phyloP scores from a whole-genome alignment of 2,329 filamentous ascomycete genomes.

The Xylariaceae sp. region DNA sequence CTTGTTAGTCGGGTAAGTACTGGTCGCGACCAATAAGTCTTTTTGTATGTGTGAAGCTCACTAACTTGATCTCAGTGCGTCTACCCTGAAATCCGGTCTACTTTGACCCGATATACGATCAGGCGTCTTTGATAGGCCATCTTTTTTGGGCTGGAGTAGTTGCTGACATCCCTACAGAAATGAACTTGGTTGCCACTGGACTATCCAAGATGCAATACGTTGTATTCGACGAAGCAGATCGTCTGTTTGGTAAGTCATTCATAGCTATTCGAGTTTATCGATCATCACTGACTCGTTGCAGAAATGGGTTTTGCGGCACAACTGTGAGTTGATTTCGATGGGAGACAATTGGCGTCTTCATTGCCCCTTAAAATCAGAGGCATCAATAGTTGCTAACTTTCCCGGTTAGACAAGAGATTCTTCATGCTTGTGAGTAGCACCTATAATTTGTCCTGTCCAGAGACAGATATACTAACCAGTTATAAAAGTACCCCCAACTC shows the following conservation, averaged over 20 bases:
- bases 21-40: background rate
- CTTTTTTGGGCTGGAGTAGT: background rate
- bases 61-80: conserved; percentile 11
- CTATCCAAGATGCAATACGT: conserved; percentile 89
- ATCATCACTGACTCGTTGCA: conserved; percentile 2
- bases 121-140: background rate
- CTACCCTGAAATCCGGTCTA: background rate
- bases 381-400: conserved; percentile 35
- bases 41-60: background rate
- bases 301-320: conserved; percentile 96
- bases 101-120: background rate
- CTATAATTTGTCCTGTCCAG: background rate
- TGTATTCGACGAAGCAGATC: conserved; percentile 95
- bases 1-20: conserved; percentile 61
- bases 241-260: conserved; percentile 60
- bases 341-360: background rate
- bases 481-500: conserved; percentile 58
- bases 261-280: background rate
- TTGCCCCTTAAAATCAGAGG: background rate
- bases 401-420: conserved; percentile 14
- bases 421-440: conserved; percentile 13
- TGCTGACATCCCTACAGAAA: conserved; percentile 49
- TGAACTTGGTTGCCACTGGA: conserved; percentile 62
- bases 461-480: conserved; percentile 48
- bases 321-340: conserved; percentile 58